Evolutionary conservation across 306 rosid species (phyloP).

Genomic region (Begonia fuchsioides): DNA sequence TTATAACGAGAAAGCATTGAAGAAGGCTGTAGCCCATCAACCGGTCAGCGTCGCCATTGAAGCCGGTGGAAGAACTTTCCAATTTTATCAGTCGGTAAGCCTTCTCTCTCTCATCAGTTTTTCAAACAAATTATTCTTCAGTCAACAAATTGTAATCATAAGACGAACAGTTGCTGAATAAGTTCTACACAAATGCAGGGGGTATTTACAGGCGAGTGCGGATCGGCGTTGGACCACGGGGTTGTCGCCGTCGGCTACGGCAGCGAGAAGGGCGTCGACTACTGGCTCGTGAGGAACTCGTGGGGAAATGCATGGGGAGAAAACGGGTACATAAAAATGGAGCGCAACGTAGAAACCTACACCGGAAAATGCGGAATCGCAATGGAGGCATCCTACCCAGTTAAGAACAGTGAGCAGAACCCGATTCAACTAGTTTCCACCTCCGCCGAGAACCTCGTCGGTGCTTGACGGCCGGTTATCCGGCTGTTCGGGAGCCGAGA

Average conservation of each 20-base stretch:
- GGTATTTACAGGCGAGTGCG: conserved; percentile 64
- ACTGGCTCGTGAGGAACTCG: conserved; percentile 84
- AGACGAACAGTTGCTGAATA: no score
- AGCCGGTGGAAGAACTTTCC: conserved; percentile 55
- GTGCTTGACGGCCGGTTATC: conserved; percentile 16
- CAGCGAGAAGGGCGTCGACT: conserved; percentile 52
- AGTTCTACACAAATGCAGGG: conserved; percentile 21
- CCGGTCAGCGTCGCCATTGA: conserved; percentile 52
- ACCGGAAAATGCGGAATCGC: conserved; percentile 71
- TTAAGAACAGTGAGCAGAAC: conserved; percentile 23
- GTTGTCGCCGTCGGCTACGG: conserved; percentile 80
- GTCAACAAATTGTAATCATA: no score
- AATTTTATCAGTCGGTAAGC: conserved; percentile 45
- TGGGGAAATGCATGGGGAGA: conserved; percentile 85
- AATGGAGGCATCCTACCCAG: conserved; percentile 61
- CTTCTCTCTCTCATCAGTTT: not conserved
- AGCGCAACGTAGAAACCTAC: conserved; percentile 32
- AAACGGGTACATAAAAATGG: conserved; percentile 53
- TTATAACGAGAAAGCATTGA: conserved; percentile 30
- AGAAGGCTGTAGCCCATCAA: conserved; percentile 46
- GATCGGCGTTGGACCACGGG: conserved; percentile 47
- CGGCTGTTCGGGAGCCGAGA: no score
- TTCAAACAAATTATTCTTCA: no score
- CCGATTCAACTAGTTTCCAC: conserved; percentile 12
- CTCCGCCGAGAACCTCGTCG: conserved; percentile 18